Evolutionary conservation across 2,329 filamentous ascomycete species (phyloP), one percentile per base, ranked within the genome.

Genomic region (Penicillium sclerotiorum): DNA sequence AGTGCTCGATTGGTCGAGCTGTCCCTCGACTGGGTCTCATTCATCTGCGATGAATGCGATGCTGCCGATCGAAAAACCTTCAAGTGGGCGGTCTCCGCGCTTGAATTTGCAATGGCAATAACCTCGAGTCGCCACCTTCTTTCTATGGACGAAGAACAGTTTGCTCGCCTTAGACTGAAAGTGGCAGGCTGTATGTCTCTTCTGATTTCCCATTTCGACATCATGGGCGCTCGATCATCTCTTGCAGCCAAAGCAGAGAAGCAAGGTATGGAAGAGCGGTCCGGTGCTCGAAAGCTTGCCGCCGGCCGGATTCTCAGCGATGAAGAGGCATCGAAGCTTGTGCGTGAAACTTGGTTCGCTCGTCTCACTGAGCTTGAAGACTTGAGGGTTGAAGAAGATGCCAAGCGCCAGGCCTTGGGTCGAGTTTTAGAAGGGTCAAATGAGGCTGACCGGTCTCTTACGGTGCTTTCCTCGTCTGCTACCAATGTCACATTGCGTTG

Each of bases 71-170:
- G 93, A 60, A 95, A 93, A 73, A 96, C 94, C 0, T 99, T 99
- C 75, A 87, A 92, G 58, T 99, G 94, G 94, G 91, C 94, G 7
- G 95, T 99, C 25, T 83, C 92, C 44, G 94, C 94, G 8, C 81
- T 99, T 11, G 94, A 99, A 67, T 96, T 97, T 68, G 90, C 92
- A 45, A 97, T 96, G 91, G 85, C 88, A 59, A 97, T 97, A 87
- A 99, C 94, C 0, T 84, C 90, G 45, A 94, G 94, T 9, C 87
- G 92, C 51, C 92, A 96, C 63, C 95, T 99, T 40, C 75, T 99
- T n/a, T 89, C 87, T 1, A 85, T 99, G 52, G 90, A 87, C 33
- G 90, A 96, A 50, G 83, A 88, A 33, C 93, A 99, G 65, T 99
- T 96, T 68, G 82, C 86, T 5, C 85, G 81, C 56, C 77, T 99